These are phyloP conservation scores for Fraxinus paxiana DNA, from an alignment of 305 asterid genomes.

Conservation along the genomic window DNA sequence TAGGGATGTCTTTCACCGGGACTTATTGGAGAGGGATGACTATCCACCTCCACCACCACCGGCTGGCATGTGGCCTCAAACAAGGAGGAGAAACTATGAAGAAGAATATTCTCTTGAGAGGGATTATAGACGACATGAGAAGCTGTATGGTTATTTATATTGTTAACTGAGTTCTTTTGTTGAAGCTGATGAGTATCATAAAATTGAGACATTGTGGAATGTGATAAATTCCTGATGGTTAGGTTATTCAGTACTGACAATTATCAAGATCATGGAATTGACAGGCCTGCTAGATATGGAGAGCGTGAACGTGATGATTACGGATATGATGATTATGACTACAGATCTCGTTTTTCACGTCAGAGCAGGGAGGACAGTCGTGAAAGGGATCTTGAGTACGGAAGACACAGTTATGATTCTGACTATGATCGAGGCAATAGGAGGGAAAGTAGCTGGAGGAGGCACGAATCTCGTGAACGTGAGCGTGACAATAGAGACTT, in stretches of 20 bases:
- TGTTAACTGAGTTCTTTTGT: conserved; percentile 31
- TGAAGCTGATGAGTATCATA: conserved; percentile 40
- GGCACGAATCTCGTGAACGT: conserved; percentile 77
- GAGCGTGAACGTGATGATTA: conserved; percentile 76
- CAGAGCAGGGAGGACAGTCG: conserved; percentile 71
- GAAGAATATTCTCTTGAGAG: conserved; percentile 75
- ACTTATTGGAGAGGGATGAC: conserved; percentile 69
- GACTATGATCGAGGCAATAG: conserved; percentile 77
- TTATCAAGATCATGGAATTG: conserved; percentile 43
- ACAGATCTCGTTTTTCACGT: conserved; percentile 58
- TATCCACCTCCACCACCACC: conserved; percentile 70
- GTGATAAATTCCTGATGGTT: conserved; percentile 21
- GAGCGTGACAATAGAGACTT: conserved; percentile 71
- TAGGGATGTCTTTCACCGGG: conserved; percentile 70
- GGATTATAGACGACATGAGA: conserved; percentile 79
- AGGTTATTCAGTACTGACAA: conserved; percentile 33
- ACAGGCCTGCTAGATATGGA: conserved; percentile 77
- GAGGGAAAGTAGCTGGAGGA: conserved; percentile 78
- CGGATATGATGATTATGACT: conserved; percentile 84
- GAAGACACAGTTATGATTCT: conserved; percentile 79
- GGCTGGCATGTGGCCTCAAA: conserved; percentile 71
- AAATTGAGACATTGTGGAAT: conserved; percentile 33
- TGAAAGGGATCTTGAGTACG: conserved; percentile 77
- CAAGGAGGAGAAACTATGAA: conserved; percentile 76
- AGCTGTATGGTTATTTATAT: conserved; percentile 56